These are phyloP conservation scores for Pilaira anomala DNA, from an alignment of 192 early-diverging fungal species.

Conservation along the genomic window DNA sequence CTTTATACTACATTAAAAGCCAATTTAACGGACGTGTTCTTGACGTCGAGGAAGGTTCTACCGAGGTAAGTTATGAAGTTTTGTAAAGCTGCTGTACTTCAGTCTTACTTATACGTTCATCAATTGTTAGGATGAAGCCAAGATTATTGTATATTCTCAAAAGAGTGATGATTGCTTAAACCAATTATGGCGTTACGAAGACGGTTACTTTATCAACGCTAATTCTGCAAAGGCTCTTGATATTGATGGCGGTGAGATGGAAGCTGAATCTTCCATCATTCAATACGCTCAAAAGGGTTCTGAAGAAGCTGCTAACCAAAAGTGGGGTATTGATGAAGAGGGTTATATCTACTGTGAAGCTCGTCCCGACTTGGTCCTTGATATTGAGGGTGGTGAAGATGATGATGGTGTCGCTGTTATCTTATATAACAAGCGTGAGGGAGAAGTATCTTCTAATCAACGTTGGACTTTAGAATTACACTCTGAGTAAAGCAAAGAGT, in stretches of 20 bases:
- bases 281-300: slow-evolving; percentile 14
- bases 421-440: slow-evolving; percentile 18
- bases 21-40: slow-evolving; percentile 27
- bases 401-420: slow-evolving; percentile 19
- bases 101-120: not conserved
- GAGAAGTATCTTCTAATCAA: slow-evolving; percentile 26
- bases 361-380: slow-evolving; percentile 19
- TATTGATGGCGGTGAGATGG: slow-evolving; percentile 25
- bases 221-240: slow-evolving; percentile 31
- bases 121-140: slow-evolving; percentile 20
- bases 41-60: slow-evolving; percentile 20
- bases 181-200: slow-evolving; percentile 20
- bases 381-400: slow-evolving; percentile 24
- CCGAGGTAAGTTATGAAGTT: slow-evolving; percentile 19
- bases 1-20: slow-evolving; percentile 15
- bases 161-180: slow-evolving; percentile 10
- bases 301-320: slow-evolving; percentile 22
- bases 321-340: slow-evolving; percentile 22
- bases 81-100: too few relatives aligned
- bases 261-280: slow-evolving; percentile 12
- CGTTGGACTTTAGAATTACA: slow-evolving; percentile 20
- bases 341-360: slow-evolving; percentile 22
- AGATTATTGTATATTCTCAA: slow-evolving; percentile 22
- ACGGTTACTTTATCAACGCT: slow-evolving; percentile 22
- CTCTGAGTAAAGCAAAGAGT: too few relatives aligned